Evolutionary conservation across 805 yeast genomes (phyloP).

Genomic region (Kazachstania africana): DNA sequence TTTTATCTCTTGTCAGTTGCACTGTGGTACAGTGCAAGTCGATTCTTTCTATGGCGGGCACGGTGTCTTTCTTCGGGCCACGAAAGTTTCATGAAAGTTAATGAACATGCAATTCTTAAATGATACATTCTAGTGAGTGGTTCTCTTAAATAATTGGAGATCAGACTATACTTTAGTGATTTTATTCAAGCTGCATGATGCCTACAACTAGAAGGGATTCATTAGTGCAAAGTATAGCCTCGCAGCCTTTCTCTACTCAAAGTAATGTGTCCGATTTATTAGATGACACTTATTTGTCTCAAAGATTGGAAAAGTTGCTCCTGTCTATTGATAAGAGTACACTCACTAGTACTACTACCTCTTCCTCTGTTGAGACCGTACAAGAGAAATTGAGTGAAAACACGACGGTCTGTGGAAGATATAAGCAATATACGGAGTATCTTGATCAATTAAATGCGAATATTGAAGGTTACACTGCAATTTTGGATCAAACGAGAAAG

Average conservation of each 20-base stretch:
- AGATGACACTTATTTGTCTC: slow-evolving; percentile 17
- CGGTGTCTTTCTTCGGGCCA: too few relatives aligned
- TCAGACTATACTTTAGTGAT: too few relatives aligned
- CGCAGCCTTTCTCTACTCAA: slow-evolving; percentile 24
- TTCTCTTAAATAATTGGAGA: too few relatives aligned
- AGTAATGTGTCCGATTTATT: slow-evolving; percentile 16
- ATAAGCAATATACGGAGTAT: slow-evolving; percentile 11
- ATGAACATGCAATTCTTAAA: too few relatives aligned
- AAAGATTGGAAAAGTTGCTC: slow-evolving; percentile 6
- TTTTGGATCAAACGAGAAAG: slow-evolving; percentile 29
- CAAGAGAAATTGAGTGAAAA: not conserved
- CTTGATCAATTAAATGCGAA: slow-evolving; percentile 21
- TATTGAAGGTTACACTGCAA: slow-evolving; percentile 30
- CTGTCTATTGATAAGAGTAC: not conserved
- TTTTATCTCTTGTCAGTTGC: too few relatives aligned
- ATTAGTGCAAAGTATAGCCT: slow-evolving; percentile 50
- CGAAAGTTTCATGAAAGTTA: too few relatives aligned
- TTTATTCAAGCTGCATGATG: too few relatives aligned
- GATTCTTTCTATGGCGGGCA: too few relatives aligned
- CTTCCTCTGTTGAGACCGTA: not conserved
- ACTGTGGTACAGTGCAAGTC: too few relatives aligned
- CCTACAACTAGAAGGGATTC: slow-evolving; percentile 44
- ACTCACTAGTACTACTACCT: not conserved
- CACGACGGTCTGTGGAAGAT: slow-evolving; percentile 3
- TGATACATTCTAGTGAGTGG: too few relatives aligned